phyloP scores from a whole-genome alignment of 2,329 filamentous ascomycete species.

The Diaporthe sp. region DNA sequence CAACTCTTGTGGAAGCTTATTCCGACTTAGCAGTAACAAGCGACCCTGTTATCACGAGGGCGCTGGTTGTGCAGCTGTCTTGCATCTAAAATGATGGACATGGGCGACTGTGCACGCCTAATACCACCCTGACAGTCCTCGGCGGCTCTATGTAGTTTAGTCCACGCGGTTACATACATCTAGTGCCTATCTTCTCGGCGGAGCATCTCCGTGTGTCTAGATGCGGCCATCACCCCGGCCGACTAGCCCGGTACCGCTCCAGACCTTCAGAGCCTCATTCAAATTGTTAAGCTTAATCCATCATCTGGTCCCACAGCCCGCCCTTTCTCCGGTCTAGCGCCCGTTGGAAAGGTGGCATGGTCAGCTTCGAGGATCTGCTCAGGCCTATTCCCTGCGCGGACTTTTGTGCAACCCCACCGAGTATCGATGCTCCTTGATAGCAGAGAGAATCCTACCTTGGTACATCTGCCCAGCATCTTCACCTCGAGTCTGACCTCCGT shows the following conservation, averaged over 20 bases:
- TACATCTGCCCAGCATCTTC: neutral
- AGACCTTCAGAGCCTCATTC: conserved; percentile 18
- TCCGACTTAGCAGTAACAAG: conserved; percentile 1
- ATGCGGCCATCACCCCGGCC: conserved; percentile 23
- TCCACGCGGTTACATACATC: conserved; percentile 10
- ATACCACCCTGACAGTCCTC: conserved; percentile 21
- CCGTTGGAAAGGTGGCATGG: conserved; percentile 2
- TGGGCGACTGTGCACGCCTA: conserved; percentile 14
- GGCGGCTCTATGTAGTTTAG: conserved; percentile 15
- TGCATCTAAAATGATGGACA: conserved; percentile 23
- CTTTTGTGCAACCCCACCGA: neutral
- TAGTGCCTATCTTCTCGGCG: conserved; percentile 21
- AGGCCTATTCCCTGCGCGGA: neutral
- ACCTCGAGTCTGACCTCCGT: neutral
- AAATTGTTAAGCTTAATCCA: conserved; percentile 13
- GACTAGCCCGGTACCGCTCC: conserved; percentile 2
- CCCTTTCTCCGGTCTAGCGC: conserved; percentile 9
- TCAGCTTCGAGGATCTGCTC: neutral
- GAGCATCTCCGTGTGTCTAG: conserved; percentile 14
- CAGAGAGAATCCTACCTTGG: too few relatives aligned
- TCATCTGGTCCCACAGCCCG: neutral
- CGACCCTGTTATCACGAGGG: conserved; percentile 20
- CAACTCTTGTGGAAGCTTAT: conserved; percentile 28
- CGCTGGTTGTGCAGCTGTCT: conserved; percentile 2
- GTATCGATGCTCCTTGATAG: neutral